Conservation (phyloP, 106 monocot species). For the Dioscorea alata region DNA sequence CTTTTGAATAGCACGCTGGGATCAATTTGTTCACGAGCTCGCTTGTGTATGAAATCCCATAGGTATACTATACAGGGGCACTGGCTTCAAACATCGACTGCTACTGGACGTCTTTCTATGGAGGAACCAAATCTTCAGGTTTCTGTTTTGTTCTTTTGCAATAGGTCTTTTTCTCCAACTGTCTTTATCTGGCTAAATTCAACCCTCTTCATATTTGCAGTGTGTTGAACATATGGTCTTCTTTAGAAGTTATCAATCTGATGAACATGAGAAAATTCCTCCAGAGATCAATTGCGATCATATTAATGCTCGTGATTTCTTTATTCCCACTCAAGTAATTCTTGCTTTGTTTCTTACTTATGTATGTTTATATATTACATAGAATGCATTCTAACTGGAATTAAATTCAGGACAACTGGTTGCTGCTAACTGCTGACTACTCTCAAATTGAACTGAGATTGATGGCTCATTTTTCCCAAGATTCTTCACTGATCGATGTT, state of each 20-base stretch:
- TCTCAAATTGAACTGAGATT: constrained; percentile 92
- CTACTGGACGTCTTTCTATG: constrained; percentile 92
- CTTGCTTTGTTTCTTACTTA: too few relatives aligned
- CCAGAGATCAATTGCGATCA: constrained; percentile 35
- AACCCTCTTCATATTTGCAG: constrained; percentile 24
- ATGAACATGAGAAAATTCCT: constrained; percentile 20
- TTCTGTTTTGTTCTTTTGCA: not conserved
- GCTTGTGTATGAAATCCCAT: constrained; percentile 65
- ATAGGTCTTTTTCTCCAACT: not conserved
- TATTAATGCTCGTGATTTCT: constrained; percentile 92
- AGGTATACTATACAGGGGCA: constrained; percentile 77
- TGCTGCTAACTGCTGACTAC: constrained; percentile 91
- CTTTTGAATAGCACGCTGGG: constrained; percentile 87
- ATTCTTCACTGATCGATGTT: constrained; percentile 66
- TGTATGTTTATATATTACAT: too few relatives aligned
- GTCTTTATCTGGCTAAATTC: not conserved
- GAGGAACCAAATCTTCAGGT: constrained; percentile 99
- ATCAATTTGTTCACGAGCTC: constrained; percentile 80
- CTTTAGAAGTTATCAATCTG: constrained; percentile 33
- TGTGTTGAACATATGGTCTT: constrained; percentile 81
- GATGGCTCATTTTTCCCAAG: constrained; percentile 95
- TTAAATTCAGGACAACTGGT: constrained; percentile 73
- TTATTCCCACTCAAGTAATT: constrained; percentile 83
- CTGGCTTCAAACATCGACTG: constrained; percentile 98
- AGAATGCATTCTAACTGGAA: too few relatives aligned